Base-by-base conservation (phyloP, 2,329 filamentous ascomycete species). In the Colletotrichum tropicale region DNA sequence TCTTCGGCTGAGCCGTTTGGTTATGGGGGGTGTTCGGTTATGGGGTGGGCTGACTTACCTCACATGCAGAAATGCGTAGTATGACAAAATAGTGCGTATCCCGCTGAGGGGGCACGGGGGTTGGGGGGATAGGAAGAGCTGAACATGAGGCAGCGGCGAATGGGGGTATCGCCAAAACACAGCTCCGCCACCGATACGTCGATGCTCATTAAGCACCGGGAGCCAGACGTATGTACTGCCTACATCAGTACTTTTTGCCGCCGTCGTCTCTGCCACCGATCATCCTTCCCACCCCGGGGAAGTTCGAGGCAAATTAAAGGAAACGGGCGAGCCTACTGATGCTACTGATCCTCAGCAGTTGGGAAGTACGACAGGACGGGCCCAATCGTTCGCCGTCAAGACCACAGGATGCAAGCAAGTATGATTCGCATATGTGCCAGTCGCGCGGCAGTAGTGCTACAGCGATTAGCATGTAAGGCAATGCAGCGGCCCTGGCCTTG, bases 391-490 rank as follows among this genome's bases (percentile, higher is more conserved):
- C 78, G 78, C 76, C 73, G 79, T 62, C 32, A 15, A 28, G 5
- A 58, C 64, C 62, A 71, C 71, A 72, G 56, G 81, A 85, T 82
- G 83, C 84, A 86, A 82, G 83, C 84, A 86, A 82, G 83, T 85
- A 85, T 86, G 85, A 82, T 86, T 81, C 82, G 85, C 83, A 86
- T 85, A 83, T 83, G 80, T 82, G 66, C 61, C 32, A 66, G 61
- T 66, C 38, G 36, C 64, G 74, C 71, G 43, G 76, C 76, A 74
- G 64, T 58, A 48, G 55, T 81, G 76, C 78, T 77, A 71, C 70
- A 71, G 70, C n/a, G 61, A 66, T 43, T 71, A 71, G 36, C 62
- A 72, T 75, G 74, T 69, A 74, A 68, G 65, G 60, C 70, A 69
- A 70, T 74, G 77, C 77, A 77, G 68, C 70, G 76, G 71, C 70